Evolutionary conservation across 306 rosid genomes (phyloP).

Genomic region (Datisca glomerata): DNA sequence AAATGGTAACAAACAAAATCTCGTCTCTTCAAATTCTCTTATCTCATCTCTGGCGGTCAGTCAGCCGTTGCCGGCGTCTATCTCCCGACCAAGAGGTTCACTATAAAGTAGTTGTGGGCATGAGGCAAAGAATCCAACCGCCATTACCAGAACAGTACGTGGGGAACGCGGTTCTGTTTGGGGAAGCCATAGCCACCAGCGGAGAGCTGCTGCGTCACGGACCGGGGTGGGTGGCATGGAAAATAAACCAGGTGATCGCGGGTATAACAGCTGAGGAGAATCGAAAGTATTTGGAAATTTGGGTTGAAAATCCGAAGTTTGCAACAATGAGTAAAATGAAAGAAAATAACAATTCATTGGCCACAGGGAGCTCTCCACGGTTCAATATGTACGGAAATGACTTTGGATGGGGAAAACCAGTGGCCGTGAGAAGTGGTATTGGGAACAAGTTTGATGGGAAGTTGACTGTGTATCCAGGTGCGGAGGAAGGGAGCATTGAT

Average conservation of each 20-base stretch:
- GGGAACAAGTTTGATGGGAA: constrained; percentile 18
- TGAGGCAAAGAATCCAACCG: constrained; percentile 15
- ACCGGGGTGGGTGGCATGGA: constrained; percentile 22
- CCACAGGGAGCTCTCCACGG: constrained; percentile 23
- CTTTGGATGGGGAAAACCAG: constrained; percentile 37
- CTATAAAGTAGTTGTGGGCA: not conserved
- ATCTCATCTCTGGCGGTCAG: constrained; percentile 24
- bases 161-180: constrained; percentile 8
- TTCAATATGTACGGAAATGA: constrained; percentile 32
- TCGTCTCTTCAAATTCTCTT: constrained; percentile 36
- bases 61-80: constrained; percentile 6
- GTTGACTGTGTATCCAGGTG: constrained; percentile 20
- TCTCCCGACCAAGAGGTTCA: constrained; percentile 1
- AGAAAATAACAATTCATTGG: too few relatives aligned
- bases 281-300: constrained; percentile 2
- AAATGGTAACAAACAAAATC: constrained; percentile 10
- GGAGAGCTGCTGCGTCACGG: constrained; percentile 20
- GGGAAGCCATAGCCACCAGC: constrained; percentile 8
- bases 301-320: constrained; percentile 19
- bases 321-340: accelerated
- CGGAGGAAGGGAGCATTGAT: constrained; percentile 31
- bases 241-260: constrained; percentile 21
- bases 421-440: constrained; percentile 28
- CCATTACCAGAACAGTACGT: constrained; percentile 18
- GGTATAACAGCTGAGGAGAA: constrained; percentile 11